Evolutionary conservation across 139 green algal genomes (phyloP), one percentile per base, ranked within the genome.

Genomic region (Nannochloris sp.): DNA sequence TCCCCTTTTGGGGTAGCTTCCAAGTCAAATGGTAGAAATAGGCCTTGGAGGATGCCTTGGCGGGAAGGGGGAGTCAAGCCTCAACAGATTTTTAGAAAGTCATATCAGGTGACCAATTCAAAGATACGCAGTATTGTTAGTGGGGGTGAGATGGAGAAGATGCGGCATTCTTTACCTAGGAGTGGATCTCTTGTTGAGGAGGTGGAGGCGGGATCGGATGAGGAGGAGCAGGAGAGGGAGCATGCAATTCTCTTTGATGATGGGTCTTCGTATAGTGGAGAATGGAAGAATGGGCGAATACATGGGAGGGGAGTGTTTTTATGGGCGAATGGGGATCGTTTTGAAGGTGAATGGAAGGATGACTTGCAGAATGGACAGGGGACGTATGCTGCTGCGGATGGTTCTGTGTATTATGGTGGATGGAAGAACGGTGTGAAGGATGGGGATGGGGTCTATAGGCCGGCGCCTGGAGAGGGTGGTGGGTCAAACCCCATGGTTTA

Each of bases 281-380:
- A 76, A 40, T 36, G 14, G 49, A 29, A 64, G n/a, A 71, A 60
- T 40, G 85, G 85, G 12, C 65, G 59, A 6, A 83, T 88, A 69
- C 51, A 80, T 48, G 85, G 85, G 31, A 51, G 67, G 2, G 85
- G 85, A 46, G 83, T 79, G 4, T 88, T 84, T 58, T 49, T 78
- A 26, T 90, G 79, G 77, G 61, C 40, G 4, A 68, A n/a, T 28
- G 77, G 82, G 23, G 78, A 84, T 29, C 31, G 72, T 9, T 89
- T 88, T 69, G 85, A 93, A 49, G 86, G 86, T 4, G 80, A 90
- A 61, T 93, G 80, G 80, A 30, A 45, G 60, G 51, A 74, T 11
- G 81, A 79, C 2, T 46, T 55, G 48, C 71, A 92, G 74, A 48
- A 82, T 50, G 85, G 85, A 5, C 33, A 72, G 3, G 86, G 85